Conservation (phyloP, 495 filamentous ascomycete species). For the Penicillium silybi region DNA sequence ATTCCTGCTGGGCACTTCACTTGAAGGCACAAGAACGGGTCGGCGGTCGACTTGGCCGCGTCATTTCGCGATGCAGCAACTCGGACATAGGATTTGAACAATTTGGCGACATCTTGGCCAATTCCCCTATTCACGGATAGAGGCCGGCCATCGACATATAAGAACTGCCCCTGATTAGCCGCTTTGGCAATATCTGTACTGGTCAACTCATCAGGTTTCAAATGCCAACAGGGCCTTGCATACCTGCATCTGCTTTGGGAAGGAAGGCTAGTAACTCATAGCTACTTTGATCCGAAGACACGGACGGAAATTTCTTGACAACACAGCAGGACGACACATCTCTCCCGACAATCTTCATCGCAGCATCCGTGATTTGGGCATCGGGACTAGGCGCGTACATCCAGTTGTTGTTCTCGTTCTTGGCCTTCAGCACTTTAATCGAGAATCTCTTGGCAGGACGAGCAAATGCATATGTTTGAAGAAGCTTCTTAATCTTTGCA, state of each 20-base stretch:
- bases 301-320: conserved; percentile 29
- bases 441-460: conserved; percentile 60
- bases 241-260: conserved; percentile 48
- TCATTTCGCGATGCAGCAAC: conserved; percentile 25
- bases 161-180: conserved; percentile 54
- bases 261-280: conserved; percentile 58
- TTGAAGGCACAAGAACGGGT: conserved; percentile 73
- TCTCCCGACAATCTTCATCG: conserved; percentile 64
- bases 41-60: conserved; percentile 29
- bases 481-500: conserved; percentile 57
- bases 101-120: conserved; percentile 59
- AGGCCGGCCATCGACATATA: conserved; percentile 78
- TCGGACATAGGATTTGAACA: conserved; percentile 57
- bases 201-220: conserved; percentile 7
- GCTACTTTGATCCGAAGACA: not conserved
- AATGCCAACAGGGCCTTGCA: not conserved
- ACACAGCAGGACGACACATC: conserved; percentile 56
- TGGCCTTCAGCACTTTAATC: conserved; percentile 63
- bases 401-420: conserved; percentile 61
- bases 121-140: conserved; percentile 60
- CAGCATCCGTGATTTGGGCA: conserved; percentile 59
- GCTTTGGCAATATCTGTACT: conserved; percentile 48
- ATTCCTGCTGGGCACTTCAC: conserved; percentile 64
- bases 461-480: conserved; percentile 75
- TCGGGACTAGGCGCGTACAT: conserved; percentile 62